Percentiles rank a stretch among this genome's conserved stretches.
These are phyloP conservation scores for Macrolepiota albuminosa DNA, from an alignment of 768 basidiomycete genomes.

Conservation along the genomic window DNA sequence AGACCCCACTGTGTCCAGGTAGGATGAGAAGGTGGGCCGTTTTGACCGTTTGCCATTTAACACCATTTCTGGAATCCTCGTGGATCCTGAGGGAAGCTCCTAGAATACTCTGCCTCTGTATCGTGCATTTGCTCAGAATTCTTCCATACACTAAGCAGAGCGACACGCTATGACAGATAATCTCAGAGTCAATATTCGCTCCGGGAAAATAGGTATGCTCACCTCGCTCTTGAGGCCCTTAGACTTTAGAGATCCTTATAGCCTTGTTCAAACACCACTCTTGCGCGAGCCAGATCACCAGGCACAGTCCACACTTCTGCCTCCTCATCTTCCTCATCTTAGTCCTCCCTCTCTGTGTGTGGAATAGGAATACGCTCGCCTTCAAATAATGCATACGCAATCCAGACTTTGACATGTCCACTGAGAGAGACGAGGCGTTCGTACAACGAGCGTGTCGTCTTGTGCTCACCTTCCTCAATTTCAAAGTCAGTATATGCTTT, in stretches of 20 bases:
- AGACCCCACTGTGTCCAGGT: not conserved
- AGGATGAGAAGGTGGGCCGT: not conserved
- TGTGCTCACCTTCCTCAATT: slow-evolving; percentile 24
- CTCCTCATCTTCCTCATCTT: slow-evolving; percentile 68
- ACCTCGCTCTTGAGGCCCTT: slow-evolving; percentile 89
- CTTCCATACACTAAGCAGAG: slow-evolving; percentile 93
- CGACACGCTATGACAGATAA: slow-evolving; percentile 61
- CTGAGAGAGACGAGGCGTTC: slow-evolving; percentile 83
- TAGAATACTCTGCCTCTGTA: slow-evolving; percentile 44
- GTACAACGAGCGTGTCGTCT: slow-evolving; percentile 33
- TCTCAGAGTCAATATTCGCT: not conserved
- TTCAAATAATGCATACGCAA: slow-evolving; percentile 92
- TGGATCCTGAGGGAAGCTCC: no score
- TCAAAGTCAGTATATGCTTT: slow-evolving; percentile 98
- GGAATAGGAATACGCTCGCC: slow-evolving; percentile 67
- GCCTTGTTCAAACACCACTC: slow-evolving; percentile 15
- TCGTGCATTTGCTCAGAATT: slow-evolving; percentile 84
- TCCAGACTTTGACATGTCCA: slow-evolving; percentile 97
- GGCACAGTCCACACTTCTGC: slow-evolving; percentile 22
- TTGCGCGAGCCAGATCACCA: not conserved
- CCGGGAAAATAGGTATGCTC: slow-evolving; percentile 16
- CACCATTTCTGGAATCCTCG: not conserved
- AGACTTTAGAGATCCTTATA: slow-evolving; percentile 78
- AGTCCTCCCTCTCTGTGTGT: slow-evolving; percentile 62
- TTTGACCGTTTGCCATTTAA: not conserved